Evolutionary conservation across 2,329 filamentous ascomycete species (phyloP), one percentile per base, ranked within the genome.

Genomic region (Fusarium illudens): DNA sequence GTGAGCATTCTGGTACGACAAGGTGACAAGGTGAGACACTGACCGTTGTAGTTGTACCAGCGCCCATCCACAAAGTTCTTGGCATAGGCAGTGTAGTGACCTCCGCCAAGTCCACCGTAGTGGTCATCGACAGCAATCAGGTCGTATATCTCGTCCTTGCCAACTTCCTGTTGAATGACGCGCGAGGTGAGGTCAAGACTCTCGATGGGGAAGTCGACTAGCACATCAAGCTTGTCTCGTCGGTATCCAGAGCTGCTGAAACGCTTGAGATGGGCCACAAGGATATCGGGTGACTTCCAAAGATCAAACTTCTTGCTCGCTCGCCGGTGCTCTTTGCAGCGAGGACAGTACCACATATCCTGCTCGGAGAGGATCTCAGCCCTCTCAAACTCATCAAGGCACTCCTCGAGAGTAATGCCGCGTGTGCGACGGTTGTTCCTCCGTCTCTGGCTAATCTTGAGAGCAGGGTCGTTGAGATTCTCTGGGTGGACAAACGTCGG

Each of bases 31-130:
- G 19, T 25, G 8, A 9, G 5, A 48, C 12, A 80, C 90, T 80
- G 84, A 96, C 94, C 95, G 78, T 99, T 98, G 79, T 96, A 98
- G 71, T 96, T 92, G 78, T 97, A 97, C 96, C 96, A 99, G 78
- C 92, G 85, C 60, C 87, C 87, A 74, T 97, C 93, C 64, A 92
- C 84, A 79, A 97, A 97, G 78, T 97, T 98, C 82, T 93, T 94
- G 36, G 94, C 94, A 78, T 90, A 94, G 27, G 96, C 96, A 19
- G 94, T 98, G 81, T 99, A 99, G 79, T 99, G 96, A 1, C 96
- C 96, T 39, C 96, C 96, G 62, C 94, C 94, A 34, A 99, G 87
- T 29, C 94, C 93, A 64, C 96, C 96, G 77, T 92, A 97, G 79
- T 99, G 96, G 76, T 97, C 95, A 79, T 99, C 96, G 2, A 99